Evolutionary conservation across 1,284 basidiomycete species (phyloP), one percentile per base, ranked within the genome.

Genomic region (Uromyces viciae-fabae): DNA sequence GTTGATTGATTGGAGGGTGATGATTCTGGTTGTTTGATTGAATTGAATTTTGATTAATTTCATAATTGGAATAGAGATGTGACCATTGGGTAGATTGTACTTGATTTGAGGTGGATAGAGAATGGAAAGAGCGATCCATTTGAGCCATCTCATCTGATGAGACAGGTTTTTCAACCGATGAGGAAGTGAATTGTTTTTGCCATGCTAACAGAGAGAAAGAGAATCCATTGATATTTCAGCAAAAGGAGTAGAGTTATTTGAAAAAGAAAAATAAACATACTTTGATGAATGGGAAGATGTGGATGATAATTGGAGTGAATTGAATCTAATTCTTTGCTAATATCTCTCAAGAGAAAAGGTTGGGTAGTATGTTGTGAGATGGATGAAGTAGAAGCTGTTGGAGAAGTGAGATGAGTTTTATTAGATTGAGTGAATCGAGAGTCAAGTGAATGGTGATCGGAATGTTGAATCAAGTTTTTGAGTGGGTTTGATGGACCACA

Each of bases 401-500:
- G 60, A 40, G 56, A 52, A 43, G 58, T 42, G 33, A 17, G 74
- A 76, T 42, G 60, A 64, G 22, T 15, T 7, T 56, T n/a, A 36
- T 46, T 40, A 38, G 52, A 7, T 75, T 75, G 73, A 62, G 15
- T 31, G 22, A 62, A 58, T 19, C 58, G 19, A 36, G 66, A 62
- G 3, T 54, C 33, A 7, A 58, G n/a, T 11, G 66, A 28, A 52
- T 80, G 49, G 15, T 22, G 38, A 19, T 80, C 52, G 42, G 58
- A 7, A 54, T 73, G 78, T 49, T 80, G 72, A 36, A 80, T 25
- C 28, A 80, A 31, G 66, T 72, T 80, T 54, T 80, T 52, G 19
- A 80, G 69, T 43, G 78, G 78, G 36, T 80, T 80, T 0, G 78
- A 80, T 36, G 78, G 78, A 36, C 78, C 78, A 64, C 78, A 80